These are phyloP conservation scores for Fraxinus velutina DNA, from an alignment of 305 asterid genomes.

Conservation along the genomic window DNA sequence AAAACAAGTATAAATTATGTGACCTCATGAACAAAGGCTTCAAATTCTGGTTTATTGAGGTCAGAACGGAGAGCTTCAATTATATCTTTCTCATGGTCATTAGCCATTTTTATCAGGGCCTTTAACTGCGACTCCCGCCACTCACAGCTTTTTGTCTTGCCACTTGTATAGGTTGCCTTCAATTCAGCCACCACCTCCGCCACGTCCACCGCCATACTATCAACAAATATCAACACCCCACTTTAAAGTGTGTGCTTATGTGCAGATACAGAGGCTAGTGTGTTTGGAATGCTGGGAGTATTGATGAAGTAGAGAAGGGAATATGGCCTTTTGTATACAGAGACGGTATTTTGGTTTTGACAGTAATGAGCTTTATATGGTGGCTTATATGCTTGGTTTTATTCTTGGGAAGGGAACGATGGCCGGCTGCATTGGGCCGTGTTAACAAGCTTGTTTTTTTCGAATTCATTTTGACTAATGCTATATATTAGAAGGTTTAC, in stretches of 20 bases:
- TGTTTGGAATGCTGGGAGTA: not conserved
- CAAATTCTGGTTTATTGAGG: constrained; percentile 67
- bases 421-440: not conserved
- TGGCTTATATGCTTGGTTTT: not conserved
- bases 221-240: not conserved
- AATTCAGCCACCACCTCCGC: constrained; percentile 57
- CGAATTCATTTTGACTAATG: not conserved
- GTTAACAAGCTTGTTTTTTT: not conserved
- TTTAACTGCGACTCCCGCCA: constrained; percentile 86
- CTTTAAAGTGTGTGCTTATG: not conserved
- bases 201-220: constrained; percentile 40
- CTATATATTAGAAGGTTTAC: not conserved
- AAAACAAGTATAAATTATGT: not conserved
- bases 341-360: not conserved
- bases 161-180: constrained; percentile 43
- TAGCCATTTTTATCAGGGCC: constrained; percentile 47
- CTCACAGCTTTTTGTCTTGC: constrained; percentile 60
- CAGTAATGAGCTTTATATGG: not conserved
- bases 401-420: not conserved
- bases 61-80: constrained; percentile 60
- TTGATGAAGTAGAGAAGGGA: not conserved
- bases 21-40: constrained; percentile 73
- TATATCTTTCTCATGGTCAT: constrained; percentile 57
- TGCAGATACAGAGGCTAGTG: not conserved
- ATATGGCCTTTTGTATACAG: not conserved